Base-by-base conservation (phyloP, 2,329 filamentous ascomycete species). In the Ploettnerulaceae sp. region DNA sequence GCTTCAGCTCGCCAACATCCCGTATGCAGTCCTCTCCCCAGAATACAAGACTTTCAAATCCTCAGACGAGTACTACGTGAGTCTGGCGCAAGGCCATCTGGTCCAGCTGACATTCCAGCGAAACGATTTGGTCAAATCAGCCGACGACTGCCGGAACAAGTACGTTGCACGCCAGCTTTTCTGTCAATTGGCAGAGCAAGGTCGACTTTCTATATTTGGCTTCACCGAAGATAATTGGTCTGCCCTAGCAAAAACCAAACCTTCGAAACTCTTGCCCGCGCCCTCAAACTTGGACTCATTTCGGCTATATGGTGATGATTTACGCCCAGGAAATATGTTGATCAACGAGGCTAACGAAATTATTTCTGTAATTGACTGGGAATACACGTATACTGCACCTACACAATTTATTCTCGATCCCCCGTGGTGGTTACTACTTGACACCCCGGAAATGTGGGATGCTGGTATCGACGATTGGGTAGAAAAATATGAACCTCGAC, bases 121-220 rank as follows among this genome's bases (percentile, higher is more conserved):
- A 38, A 70, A 71, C 47, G 62, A 69, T 29, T 51, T 63, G 0
- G 55, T 70, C 2, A 45, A 48, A 0, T 58, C 60, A 1, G 67
- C 64, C 18, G 65, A 67, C n/a, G 68, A 72, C 45, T 67, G 63
- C 33, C 61, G 65, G 4, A 67, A 65, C 14, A 71, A 72, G 47
- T 70, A 69, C 40, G 60, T 70, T 3, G 63, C 67, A 4, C 67
- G 67, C 4, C 62, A 66, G 17, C 48, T 72, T 0, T 47, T 42
- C 31, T 65, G 65, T 4, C 64, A 54, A 24, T 3, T 41, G 15
- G 26, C 17, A 5, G 32, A 41, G 22, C 14, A 32, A 9, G n/a
- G 26, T 21, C 38, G 38, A 21, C 38, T 41, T 18, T 41, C 26
- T 15, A 32, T 7, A 12, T 41, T 41, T 32, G 29, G 39, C 15